Base-by-base conservation (phyloP, 2,329 filamentous ascomycete species). In the Colletotrichum sp. region DNA sequence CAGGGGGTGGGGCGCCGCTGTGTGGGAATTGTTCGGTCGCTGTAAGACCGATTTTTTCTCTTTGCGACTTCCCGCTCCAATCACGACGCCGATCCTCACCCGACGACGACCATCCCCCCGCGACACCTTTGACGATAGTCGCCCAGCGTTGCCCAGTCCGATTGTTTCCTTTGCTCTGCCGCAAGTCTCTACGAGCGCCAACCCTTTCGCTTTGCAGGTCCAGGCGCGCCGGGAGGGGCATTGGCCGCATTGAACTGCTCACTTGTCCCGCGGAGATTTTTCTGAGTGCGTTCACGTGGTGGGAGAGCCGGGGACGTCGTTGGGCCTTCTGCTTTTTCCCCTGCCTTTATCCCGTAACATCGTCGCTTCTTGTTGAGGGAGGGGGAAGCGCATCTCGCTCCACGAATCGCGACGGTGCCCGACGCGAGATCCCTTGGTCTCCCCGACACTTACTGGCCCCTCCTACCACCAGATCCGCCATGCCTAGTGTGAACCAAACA, bases 11-110 rank as follows among this genome's bases (percentile, higher is more conserved):
- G 73, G 58, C 67, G 38, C 67, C 72, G 61, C 71, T 30, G 65
- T 60, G 72, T 72, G 72, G 72, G 72, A 76, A 76, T 71, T 64
- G 75, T 78, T 78, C 76, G 76, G 76, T 77, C 71, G 61, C 71
- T 75, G 75, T 77, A 77, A 77, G 76, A 78, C 76, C 76, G 76
- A 78, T 71, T 69, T 28, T 43, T 43, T 34, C 66, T 71, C 65
- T 64, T 76, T 76, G 60, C 69, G 73, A 67, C 65, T 76, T 70
- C 55, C 69, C 73, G 69, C 73, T 73, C 76, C 74, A 76, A 76
- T 76, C 74, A 76, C 66, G 28, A 71, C 36, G 71, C 43, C 62
- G 66, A 69, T 73, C 58, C 15, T 65, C 71, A 76, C 70, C 73
- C 73, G 73, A 69, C 73, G 68, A 56, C 24, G 16, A 58, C 56